phyloP scores from a whole-genome alignment of 768 basidiomycete species.

The Kwoniella heveanensis region DNA sequence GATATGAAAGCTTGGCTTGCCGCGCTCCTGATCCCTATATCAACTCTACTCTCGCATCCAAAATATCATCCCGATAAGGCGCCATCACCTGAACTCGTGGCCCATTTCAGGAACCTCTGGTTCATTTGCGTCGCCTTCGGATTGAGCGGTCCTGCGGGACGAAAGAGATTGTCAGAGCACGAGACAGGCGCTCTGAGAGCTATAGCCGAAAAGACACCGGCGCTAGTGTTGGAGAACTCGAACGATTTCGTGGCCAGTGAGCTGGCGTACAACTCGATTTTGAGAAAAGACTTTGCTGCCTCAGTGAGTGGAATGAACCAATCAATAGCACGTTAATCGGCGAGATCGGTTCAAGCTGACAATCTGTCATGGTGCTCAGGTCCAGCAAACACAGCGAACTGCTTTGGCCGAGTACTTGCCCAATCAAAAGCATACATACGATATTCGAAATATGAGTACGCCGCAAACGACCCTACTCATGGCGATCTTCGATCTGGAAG shows the following conservation, averaged over 20 bases:
- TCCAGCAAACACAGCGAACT: conserved; percentile 68
- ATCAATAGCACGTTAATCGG: not conserved
- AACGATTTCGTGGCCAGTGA: conserved; percentile 82
- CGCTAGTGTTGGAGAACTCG: conserved; percentile 76
- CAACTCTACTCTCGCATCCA: conserved; percentile 73
- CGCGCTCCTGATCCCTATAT: conserved; percentile 85
- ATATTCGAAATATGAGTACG: conserved; percentile 72
- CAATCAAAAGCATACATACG: conserved; percentile 62
- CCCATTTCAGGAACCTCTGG: conserved; percentile 90
- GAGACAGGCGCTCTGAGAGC: conserved; percentile 71
- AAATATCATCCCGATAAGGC: conserved; percentile 67
- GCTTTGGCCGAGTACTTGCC: conserved; percentile 69
- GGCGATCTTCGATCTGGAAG: conserved; percentile 83
- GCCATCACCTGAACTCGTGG: conserved; percentile 65
- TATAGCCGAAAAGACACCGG: conserved; percentile 83
- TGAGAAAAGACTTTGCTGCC: conserved; percentile 70
- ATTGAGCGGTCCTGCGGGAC: conserved; percentile 61
- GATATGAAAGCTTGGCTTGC: conserved; percentile 77
- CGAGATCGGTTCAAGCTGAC: not conserved
- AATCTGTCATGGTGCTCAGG: conserved; percentile 59
- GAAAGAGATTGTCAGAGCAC: conserved; percentile 68
- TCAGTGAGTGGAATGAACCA: conserved; percentile 45
- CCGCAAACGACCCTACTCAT: conserved; percentile 84
- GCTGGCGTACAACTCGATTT: conserved; percentile 86
- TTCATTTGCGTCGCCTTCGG: conserved; percentile 85